Evolutionary conservation across 108 stramenopile species (phyloP), one percentile per base, ranked within the genome.

Genomic region (Pseudonitzschia delicatissima): DNA sequence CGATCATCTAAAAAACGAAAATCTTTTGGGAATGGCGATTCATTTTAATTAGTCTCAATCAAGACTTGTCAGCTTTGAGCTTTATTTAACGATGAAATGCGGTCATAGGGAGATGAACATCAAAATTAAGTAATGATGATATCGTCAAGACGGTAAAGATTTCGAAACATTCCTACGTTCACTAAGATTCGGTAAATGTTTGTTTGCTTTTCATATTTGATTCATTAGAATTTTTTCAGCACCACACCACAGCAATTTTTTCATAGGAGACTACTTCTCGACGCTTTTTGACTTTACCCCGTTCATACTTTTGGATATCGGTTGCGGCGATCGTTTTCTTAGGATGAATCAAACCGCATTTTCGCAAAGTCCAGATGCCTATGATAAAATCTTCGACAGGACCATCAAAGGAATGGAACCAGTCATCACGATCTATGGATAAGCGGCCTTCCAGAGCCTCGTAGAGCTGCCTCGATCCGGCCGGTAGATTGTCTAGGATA

Each of bases 161-260:
- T n/a, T n/a, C n/a, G n/a, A n/a, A n/a, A n/a, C n/a, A n/a, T n/a
- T n/a, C n/a, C n/a, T n/a, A n/a, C n/a, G n/a, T n/a, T n/a, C n/a
- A n/a, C n/a, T n/a, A n/a, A n/a, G n/a, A n/a, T n/a, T n/a, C n/a
- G n/a, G n/a, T n/a, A n/a, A n/a, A n/a, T n/a, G n/a, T n/a, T n/a
- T n/a, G n/a, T n/a, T n/a, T n/a, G n/a, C n/a, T n/a, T 44, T 5
- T 44, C 17, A 5, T 44, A 44, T 5, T 44, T 44, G 17, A n/a
- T 44, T 44, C 42, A 13, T 44, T 51, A 42, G 11, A 42, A 15
- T 23, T 25, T 51, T 51, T 18, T 45, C 5, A 62, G 44, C 28
- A 62, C 71, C 71, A 72, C n/a, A 72, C 71, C 28, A 72, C 72
- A 12, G 51, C 31, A 12, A 73, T 57, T 37, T 73, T 73, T 49